Evolutionary conservation across 352 stramenopile species (phyloP), one percentile per base, ranked within the genome.

Genomic region (Saprolegnia diclina): DNA sequence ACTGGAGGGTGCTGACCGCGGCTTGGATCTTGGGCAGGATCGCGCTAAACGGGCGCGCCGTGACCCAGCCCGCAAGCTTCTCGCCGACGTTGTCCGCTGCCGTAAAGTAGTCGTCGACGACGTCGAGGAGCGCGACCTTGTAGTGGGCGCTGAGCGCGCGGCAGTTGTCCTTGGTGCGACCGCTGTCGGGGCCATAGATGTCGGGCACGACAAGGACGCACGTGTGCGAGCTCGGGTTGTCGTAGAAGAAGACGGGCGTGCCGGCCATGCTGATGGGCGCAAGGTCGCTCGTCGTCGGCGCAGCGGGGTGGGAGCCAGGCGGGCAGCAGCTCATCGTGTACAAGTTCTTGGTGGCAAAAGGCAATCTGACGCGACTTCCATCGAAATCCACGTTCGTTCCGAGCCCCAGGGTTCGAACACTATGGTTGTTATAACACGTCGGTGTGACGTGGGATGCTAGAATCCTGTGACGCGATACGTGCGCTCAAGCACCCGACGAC

Each of bases 171-270:
- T 92, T 91, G 70, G 78, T 87, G 75, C 85, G 85, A 54, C 85
- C 83, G 65, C 83, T 92, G 78, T 92, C 82, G 19, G 90, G 73
- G 21, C 85, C 85, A 71, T 82, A 91, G 66, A 92, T 85, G 70
- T 94, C 85, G 11, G 85, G 85, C 70, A 78, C 88, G 29, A 79
- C 85, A 48, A 94, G 71, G 46, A 94, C 42, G 56, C 24, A 54
- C 5, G 5, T 18, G 26, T 13, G 16, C 37, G 56, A 65, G 16
- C 7, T 29, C 42, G 56, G 21, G 26, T 65, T 65, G 56, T 65
- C 56, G 42, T 65, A 65, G 37, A 65, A 65, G 32, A 55, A 65
- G 42, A 54, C 56, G 37, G 18, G 18, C 22, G 56, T 65, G 16
- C 16, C 18, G 56, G 16, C 56, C 24, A 65, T 55, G 18, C 16